Conservation (phyloP, 768 basidiomycete species). For the Leccinum obscurum region DNA sequence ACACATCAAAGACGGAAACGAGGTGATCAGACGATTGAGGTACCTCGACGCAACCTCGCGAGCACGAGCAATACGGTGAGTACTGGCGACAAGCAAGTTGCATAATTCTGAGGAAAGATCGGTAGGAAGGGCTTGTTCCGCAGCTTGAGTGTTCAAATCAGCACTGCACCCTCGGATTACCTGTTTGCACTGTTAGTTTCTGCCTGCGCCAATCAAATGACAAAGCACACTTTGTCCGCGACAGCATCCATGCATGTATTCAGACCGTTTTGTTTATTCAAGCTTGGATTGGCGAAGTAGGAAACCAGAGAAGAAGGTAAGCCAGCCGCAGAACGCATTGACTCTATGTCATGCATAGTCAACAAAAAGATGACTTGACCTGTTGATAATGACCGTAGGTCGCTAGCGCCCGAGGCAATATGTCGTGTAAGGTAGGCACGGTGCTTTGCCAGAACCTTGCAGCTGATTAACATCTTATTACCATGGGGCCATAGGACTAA, state of each 20-base stretch:
- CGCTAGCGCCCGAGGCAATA: constrained; percentile 62
- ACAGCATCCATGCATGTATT: constrained; percentile 81
- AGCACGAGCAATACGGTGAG: constrained; percentile 79
- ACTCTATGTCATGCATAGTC: constrained; percentile 86
- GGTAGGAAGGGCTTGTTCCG: constrained; percentile 74
- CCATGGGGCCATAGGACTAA: not conserved
- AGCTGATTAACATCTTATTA: constrained; percentile 3
- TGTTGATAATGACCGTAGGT: constrained; percentile 72
- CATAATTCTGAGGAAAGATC: constrained; percentile 73
- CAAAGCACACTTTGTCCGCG: constrained; percentile 68
- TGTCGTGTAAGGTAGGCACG: constrained; percentile 61
- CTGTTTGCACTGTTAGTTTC: constrained; percentile 39
- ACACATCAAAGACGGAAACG: constrained; percentile 95
- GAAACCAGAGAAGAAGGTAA: constrained; percentile 78
- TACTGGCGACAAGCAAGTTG: constrained; percentile 71
- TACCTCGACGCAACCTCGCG: constrained; percentile 82
- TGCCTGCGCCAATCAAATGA: not conserved
- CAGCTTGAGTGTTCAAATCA: constrained; percentile 71
- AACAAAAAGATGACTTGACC: constrained; percentile 86
- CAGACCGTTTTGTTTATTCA: constrained; percentile 71
- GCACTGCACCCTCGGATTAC: constrained; percentile 75
- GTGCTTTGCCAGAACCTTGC: constrained; percentile 70
- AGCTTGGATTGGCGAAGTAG: constrained; percentile 85
- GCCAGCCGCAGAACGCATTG: constrained; percentile 78
- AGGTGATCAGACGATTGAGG: constrained; percentile 80